Base-by-base conservation (phyloP, 164 flowering plant genomes). In the Stephania cephalantha region DNA sequence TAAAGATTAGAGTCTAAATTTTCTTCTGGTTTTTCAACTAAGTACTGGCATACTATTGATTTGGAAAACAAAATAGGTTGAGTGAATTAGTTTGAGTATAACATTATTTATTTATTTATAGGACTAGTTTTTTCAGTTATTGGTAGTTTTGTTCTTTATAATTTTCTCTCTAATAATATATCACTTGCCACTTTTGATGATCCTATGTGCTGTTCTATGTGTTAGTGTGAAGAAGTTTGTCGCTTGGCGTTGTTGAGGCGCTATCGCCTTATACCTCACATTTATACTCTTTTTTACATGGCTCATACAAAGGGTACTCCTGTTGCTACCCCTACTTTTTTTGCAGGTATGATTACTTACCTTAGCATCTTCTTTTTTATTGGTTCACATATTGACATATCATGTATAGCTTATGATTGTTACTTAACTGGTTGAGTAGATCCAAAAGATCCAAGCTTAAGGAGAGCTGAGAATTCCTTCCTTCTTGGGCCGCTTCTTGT, bases 221-320 rank as follows among this genome's bases (percentile, higher is more conserved):
- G 58, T 71, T 65, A 93, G 99, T 91, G 97, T 81, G 99, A 95
- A 82, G 93, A 93, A 81, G 97, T 93, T 78, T 95, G 99, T 77
- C 97, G 97, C 70, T 80, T 88, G 64, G 99, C 99, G 64, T 82
- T 95, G 80, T 76, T 81, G 84, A 88, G 97, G 84, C 94, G 99
- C 64, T 95, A 93, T 79, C 92, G 92, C 46, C 83, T 95, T 73
- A 50, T 95, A 55, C 97, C 92, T 52, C 93, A 89, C 78, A 78
- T 95, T 68, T 95, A 93, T 82, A 90, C 97, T 70, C 91, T 95
- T 46, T 91, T 93, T 67, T 95, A 90, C 77, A 69, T 88, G 82
- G 92, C 99, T 72, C 96, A 95, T 83, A 90, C 85, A 44, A 86
- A 30, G 73, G 99, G 99, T 69, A 82, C 85, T 79, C 95, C 87